Evolutionary conservation across 140 eudicot genomes (phyloP), one percentile per base, ranked within the genome.

Genomic region (Cichorium intybus): DNA sequence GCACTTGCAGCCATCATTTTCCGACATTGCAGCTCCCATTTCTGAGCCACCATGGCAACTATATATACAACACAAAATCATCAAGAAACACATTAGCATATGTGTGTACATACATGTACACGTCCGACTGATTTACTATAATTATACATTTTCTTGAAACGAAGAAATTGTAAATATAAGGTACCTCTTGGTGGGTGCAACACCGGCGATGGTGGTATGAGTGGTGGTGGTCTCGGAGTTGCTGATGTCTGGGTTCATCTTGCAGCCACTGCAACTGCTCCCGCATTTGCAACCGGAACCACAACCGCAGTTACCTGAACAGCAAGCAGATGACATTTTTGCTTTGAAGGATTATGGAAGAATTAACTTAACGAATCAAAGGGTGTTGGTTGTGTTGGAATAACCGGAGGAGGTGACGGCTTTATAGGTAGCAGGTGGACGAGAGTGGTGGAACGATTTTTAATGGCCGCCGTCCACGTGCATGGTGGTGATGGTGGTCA

Each of bases 1-100:
- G 4, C 79, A 74, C 58, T 74, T 74, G 79, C 79, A 74, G 49
- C 74, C 79, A 58, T 35, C 74, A 66, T 74, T 3, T 37, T 66
- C 79, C 0, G 63, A 26, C 55, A 45, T 3, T 46, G 26, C 60
- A 26, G 20, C 68, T 74, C 79, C 73, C 62, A 46, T 73, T 45
- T 56, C 68, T 48, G 73, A 65, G 48, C 68, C 79, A 48, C 50
- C 74, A 4, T 10, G 1, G 41, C 20, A 49, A 24, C 79, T 74
- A 45, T 43, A n/a, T n/a, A n/a, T n/a, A n/a, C n/a, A n/a, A n/a
- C n/a, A 64, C 15, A 24, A 22, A 27, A 23, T 62, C 54, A 35
- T 41, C 66, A 72, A 34, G 3, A 16, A 28, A 58, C 26, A 58
- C 22, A 39, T 58, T 33, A 58, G 54, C 11, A 17, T 6, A 7